Evolutionary conservation across 2,329 filamentous ascomycete species (phyloP), one percentile per base, ranked within the genome.

Genomic region (Exophiala sp.): DNA sequence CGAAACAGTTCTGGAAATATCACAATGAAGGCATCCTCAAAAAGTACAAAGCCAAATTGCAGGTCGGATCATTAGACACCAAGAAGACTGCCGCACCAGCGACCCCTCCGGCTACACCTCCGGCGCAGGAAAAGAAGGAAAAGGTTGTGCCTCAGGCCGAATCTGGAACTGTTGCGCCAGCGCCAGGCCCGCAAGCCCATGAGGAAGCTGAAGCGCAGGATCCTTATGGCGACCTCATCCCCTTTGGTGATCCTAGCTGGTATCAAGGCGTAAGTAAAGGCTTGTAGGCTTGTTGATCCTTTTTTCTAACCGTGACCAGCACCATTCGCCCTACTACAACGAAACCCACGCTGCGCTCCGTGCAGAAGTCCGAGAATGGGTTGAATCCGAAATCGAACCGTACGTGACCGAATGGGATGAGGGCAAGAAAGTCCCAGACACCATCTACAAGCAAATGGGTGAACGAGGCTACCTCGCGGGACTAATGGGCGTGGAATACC

Each of bases 391-490:
- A 65, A 86, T 97, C 69, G 91, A 96, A 77, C 92, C 94, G 18
- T 81, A 92, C 65, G 89, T 97, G 52, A 88, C 85, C 38, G 94
- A 99, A 71, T 99, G 94, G 94, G 94, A 99, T 65, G 94, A 97
- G 79, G 89, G 86, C 65, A 95, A 91, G 78, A 83, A 86, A 68
- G 91, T 97, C 1, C 92, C 94, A 0, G 84, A 88, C 42, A 81
- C 84, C 63, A 89, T 99, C 67, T 99, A 96, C 82, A 92, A 95
- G 77, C 85, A 94, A 70, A 94, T 96, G 87, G 94, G 94, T 54
- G 86, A 90, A 60, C 84, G 89, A 42, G 94, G 94, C 38, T 99
- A 96, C 70, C 82, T 99, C 14, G 75, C 91, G n/a, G 94, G 94
- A 63, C 79, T 97, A 54, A 78, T 99, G 60, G 94, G 92, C 61